Conservation (phyloP, 2,329 filamentous ascomycete species). For the Aspergillus sp. region DNA sequence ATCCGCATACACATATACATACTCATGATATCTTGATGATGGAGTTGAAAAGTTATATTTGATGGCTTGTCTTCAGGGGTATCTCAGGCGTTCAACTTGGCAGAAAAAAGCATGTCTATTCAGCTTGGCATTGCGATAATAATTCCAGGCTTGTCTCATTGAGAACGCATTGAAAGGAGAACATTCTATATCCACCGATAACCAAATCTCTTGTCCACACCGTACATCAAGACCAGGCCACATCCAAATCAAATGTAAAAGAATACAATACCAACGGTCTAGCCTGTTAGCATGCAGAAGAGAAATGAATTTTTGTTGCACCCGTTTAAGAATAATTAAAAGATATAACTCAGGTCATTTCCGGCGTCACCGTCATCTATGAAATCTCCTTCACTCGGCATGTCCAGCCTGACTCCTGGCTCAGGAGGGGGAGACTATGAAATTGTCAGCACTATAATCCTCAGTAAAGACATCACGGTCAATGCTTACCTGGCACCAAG, state of each 20-base stretch:
- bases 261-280: conserved; percentile 16
- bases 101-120: not conserved
- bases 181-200: conserved; percentile 7
- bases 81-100: conserved; percentile 2
- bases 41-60: not conserved
- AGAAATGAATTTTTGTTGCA: conserved; percentile 28
- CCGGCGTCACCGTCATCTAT: conserved; percentile 18
- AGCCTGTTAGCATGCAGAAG: conserved; percentile 25
- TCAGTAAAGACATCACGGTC: conserved; percentile 8
- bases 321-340: conserved; percentile 13
- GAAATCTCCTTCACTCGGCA: conserved; percentile 79
- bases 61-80: not conserved
- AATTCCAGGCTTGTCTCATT: not conserved
- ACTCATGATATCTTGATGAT: not conserved
- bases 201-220: conserved; percentile 6
- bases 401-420: conserved; percentile 80
- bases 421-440: conserved; percentile 75
- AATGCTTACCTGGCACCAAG: conserved; percentile 80
- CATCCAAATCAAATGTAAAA: conserved; percentile 6
- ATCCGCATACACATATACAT: not conserved
- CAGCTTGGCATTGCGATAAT: not conserved
- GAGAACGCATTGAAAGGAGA: conserved; percentile 3
- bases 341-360: conserved; percentile 17
- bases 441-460: conserved; percentile 21
- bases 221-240: conserved; percentile 13